Evolutionary conservation across 345 rosid species (phyloP).

Genomic region (Stellera chamaejasme): DNA sequence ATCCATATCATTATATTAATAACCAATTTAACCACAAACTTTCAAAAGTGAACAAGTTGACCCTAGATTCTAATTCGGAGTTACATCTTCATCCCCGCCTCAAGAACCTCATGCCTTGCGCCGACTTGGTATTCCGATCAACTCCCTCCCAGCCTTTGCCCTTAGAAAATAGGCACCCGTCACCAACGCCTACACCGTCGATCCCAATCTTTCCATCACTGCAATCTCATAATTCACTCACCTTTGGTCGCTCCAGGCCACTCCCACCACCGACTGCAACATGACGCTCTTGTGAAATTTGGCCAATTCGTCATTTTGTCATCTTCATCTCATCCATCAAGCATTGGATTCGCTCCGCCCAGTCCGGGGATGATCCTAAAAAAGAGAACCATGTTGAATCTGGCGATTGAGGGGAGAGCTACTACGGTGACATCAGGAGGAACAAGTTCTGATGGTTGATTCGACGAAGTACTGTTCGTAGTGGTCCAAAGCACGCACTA

Average conservation of each 20-base stretch:
- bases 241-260: background rate
- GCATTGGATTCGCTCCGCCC: background rate
- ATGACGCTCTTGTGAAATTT: background rate
- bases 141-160: background rate
- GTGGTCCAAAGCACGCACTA: background rate
- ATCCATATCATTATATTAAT: no score
- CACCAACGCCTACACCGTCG: background rate
- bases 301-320: background rate
- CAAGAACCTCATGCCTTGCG: constrained; percentile 5
- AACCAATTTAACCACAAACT: no score
- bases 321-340: background rate
- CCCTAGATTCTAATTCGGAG: no score
- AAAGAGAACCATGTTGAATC: constrained; percentile 7
- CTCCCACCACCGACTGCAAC: background rate
- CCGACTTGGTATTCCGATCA: constrained; percentile 2
- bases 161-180: constrained; percentile 5
- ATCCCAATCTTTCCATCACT: background rate
- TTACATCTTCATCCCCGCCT: no score
- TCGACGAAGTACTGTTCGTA: constrained; percentile 8
- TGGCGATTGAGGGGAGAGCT: constrained; percentile 8
- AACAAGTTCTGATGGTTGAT: background rate
- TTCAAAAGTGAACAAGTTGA: no score
- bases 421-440: background rate
- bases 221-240: background rate
- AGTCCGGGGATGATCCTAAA: background rate